Conservation (phyloP, 1,139 yeast genomes). For the Arxiozyma telluris region DNA sequence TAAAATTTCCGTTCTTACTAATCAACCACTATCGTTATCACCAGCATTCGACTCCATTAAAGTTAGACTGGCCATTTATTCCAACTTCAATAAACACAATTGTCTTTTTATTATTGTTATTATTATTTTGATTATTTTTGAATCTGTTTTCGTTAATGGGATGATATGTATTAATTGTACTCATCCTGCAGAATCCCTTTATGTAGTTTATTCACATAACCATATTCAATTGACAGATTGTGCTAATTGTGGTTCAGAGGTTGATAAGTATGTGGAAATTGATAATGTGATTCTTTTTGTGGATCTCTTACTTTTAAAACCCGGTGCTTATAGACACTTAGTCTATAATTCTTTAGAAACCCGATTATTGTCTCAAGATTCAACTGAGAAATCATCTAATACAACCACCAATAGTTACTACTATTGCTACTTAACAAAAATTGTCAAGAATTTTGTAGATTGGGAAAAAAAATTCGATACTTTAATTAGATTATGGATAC, state of each 20-base stretch:
- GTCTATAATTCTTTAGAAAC: constrained; percentile 61
- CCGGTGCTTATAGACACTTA: constrained; percentile 84
- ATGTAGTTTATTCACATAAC: constrained; percentile 63
- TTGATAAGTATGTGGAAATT: constrained; percentile 86
- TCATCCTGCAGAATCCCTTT: constrained; percentile 53
- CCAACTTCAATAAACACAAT: neutral
- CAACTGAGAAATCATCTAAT: neutral
- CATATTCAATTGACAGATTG: constrained; percentile 80
- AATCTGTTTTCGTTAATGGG: neutral
- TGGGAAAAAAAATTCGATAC: constrained; percentile 27
- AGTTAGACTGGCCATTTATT: neutral
- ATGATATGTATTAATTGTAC: constrained; percentile 93
- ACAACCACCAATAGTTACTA: no score
- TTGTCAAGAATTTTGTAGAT: no score
- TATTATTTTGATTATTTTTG: neutral
- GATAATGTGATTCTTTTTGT: constrained; percentile 78
- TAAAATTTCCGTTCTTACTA: neutral
- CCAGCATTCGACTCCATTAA: neutral
- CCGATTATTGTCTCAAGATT: constrained; percentile 9
- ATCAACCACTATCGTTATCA: neutral
- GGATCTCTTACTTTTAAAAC: constrained; percentile 72
- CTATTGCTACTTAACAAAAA: neutral
- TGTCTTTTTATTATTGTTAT: neutral
- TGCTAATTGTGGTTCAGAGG: constrained; percentile 57
- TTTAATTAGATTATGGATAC: constrained; percentile 43